Conservation (phyloP, 306 rosid species). For the Begonia peltatifolia region DNA sequence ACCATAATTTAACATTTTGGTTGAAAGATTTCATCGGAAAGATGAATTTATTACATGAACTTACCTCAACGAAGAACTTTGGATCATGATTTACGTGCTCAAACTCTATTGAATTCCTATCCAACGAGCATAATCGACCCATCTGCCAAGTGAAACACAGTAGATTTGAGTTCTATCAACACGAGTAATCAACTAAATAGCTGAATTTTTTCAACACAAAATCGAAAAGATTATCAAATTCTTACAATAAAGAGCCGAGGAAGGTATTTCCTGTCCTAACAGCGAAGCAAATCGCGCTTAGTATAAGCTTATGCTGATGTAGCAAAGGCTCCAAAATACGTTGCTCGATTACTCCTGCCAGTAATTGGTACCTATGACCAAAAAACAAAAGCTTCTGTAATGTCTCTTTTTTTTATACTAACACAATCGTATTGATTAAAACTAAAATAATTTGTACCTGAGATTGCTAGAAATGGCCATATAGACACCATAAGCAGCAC, state of each 20-base stretch:
- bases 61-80: too few relatives aligned
- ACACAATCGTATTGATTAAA: neutral
- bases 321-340: slow-evolving; percentile 33
- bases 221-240: neutral
- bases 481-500: slow-evolving; percentile 80
- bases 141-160: slow-evolving; percentile 25
- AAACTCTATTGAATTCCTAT: slow-evolving; percentile 52
- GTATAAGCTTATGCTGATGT: slow-evolving; percentile 27
- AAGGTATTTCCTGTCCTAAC: slow-evolving; percentile 48
- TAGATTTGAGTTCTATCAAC: neutral
- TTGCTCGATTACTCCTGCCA: slow-evolving; percentile 38
- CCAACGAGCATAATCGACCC: slow-evolving; percentile 91
- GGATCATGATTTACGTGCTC: slow-evolving; percentile 2
- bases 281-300: slow-evolving; percentile 31
- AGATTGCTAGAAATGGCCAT: slow-evolving; percentile 92
- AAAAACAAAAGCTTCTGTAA: neutral
- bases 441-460: slow-evolving; percentile 29
- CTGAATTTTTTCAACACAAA: neutral
- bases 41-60: too few relatives aligned
- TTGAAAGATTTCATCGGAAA: too few relatives aligned
- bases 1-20: too few relatives aligned
- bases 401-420: neutral
- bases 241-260: slow-evolving; percentile 39
- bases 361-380: slow-evolving; percentile 32
- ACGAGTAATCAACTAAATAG: neutral